These are phyloP conservation scores for Sporothrix euskadiensis DNA, from an alignment of 2,329 filamentous ascomycete genomes.

Conservation along the genomic window DNA sequence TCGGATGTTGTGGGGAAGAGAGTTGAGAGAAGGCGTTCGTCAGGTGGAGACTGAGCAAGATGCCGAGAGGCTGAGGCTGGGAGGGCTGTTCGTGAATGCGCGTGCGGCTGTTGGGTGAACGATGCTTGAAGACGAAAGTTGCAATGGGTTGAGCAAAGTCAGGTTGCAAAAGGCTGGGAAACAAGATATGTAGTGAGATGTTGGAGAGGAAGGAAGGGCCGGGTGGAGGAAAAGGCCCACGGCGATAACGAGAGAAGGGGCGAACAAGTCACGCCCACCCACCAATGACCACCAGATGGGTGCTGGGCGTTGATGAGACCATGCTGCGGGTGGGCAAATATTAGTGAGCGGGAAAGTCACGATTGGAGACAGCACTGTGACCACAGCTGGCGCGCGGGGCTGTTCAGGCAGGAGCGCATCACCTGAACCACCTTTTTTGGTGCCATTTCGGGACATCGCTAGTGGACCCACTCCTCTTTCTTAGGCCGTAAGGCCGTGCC, in stretches of 20 bases:
- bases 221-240: constrained; percentile 1
- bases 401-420: constrained; percentile 11
- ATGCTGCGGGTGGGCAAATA: not conserved
- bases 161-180: not conserved
- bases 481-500: not conserved
- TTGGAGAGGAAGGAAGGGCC: not conserved
- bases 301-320: not conserved
- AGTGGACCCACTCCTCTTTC: constrained; percentile 7
- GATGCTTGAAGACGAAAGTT: not conserved
- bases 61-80: not conserved
- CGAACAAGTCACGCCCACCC: not conserved
- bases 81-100: not conserved
- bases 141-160: not conserved
- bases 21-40: not conserved
- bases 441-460: not conserved
- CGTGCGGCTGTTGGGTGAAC: not conserved
- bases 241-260: constrained; percentile 17
- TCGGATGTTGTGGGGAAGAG: constrained; percentile 14
- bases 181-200: not conserved
- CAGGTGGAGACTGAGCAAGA: not conserved
- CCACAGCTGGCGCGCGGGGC: not conserved
- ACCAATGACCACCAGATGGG: too few species aligned
- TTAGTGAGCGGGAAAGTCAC: not conserved
- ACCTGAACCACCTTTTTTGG: constrained; percentile 6
- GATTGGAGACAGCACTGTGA: constrained; percentile 11